Percentiles rank a stretch among this genome's conserved stretches.
phyloP scores from a whole-genome alignment of 768 basidiomycete genomes.

The Mycena epipterygia region DNA sequence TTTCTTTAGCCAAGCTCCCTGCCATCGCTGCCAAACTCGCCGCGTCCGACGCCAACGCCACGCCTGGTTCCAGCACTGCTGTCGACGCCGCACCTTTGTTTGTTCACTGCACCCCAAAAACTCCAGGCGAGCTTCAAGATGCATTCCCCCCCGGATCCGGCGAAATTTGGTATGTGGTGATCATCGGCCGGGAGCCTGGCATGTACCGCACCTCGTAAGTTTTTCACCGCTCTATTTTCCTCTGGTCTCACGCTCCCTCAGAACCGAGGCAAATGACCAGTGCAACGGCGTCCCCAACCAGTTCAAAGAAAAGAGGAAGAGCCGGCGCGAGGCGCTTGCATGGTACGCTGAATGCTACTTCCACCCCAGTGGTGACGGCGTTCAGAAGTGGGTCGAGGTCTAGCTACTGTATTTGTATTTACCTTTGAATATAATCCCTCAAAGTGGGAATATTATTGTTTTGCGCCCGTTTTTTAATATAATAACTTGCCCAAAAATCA shows the following conservation, averaged over 20 bases:
- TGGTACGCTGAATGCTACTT: background rate
- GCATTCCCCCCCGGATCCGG: background rate
- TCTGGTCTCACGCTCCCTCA: background rate
- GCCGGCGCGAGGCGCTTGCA: background rate
- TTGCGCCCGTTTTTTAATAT: no score
- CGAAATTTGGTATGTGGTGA: slow-evolving; percentile 13
- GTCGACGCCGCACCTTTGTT: background rate
- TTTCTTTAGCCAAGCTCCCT: no score
- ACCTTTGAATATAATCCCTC: no score
- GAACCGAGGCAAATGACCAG: background rate
- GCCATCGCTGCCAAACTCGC: background rate
- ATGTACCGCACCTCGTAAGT: slow-evolving; percentile 2
- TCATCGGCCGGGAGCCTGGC: slow-evolving; percentile 6
- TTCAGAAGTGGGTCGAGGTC: slow-evolving; percentile 8
- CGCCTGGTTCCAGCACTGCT: background rate
- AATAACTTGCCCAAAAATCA: no score
- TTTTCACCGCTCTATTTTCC: background rate
- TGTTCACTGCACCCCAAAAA: background rate
- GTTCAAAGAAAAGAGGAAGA: no score
- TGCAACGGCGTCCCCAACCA: slow-evolving; percentile 1
- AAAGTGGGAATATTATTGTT: no score
- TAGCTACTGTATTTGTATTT: no score
- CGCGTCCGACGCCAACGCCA: no score
- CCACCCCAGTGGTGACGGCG: background rate
- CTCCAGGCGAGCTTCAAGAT: background rate